Evolutionary conservation across 2,329 filamentous ascomycete species (phyloP), one percentile per base, ranked within the genome.

Genomic region (Emergomyces orientalis): DNA sequence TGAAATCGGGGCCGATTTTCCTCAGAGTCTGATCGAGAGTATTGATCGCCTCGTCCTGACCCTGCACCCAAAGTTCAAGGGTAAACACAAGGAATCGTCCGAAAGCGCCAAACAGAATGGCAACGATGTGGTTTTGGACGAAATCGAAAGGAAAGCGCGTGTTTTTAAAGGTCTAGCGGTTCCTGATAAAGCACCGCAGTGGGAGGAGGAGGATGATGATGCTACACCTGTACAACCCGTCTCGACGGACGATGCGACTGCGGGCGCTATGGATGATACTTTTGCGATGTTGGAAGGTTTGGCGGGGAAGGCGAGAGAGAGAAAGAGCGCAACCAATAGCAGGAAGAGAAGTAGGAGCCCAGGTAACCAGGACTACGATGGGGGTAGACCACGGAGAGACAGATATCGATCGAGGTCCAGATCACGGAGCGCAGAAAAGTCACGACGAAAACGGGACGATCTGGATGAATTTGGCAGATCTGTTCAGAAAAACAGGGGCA

Each of bases 151-250:
- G 73, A 96, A 94, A 76, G 86, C 88, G 62, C 86, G 89, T 62
- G 85, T 96, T n/a, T 99, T 99, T 76, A 91, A 88, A 69, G 95
- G 92, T 0, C 82, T 99, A 59, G 84, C 91, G 8, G 83, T 99
- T 55, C 91, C 93, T 1, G 93, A 99, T 75, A 88, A 87, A 72
- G 82, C 86, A 39, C 77, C 81, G 11, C 73, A 77, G 19, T 85
- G 81, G 73, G 78, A 80, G 7, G 81, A 84, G 51, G 79, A 82
- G 34, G 79, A 76, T 25, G 75, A 76, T 41, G 69, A 70, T 72
- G 71, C 60, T 13, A 27, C 47, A 27, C 47, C 47, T 27, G 47
- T 25, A 69, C 69, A 9, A 72, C 74, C 55, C 32, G 65, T 68
- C 30, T 70, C 69, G 25, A 74, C 73, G 51, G 67, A 73, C 47